Conservation (phyloP, 2,329 filamentous ascomycete genomes). For the Pyrenochaeta sp. region DNA sequence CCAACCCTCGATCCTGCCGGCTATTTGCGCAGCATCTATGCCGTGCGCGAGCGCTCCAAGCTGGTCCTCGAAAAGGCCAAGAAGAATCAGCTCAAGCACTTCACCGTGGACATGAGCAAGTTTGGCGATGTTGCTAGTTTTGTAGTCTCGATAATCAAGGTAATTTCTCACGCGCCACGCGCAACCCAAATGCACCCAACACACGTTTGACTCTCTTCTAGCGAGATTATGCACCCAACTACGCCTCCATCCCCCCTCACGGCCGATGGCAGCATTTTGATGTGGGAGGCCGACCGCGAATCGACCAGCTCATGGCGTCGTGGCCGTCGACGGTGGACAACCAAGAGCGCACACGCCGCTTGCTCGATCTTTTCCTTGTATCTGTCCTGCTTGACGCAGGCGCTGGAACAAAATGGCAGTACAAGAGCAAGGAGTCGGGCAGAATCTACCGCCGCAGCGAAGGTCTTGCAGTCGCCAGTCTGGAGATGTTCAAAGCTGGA, state of each 20-base stretch:
- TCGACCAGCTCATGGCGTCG: slow-evolving; percentile 73
- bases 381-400: slow-evolving; percentile 88
- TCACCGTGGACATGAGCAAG: slow-evolving; percentile 86
- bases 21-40: slow-evolving; percentile 88
- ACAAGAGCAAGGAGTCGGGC: slow-evolving; percentile 89
- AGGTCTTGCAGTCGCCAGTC: slow-evolving; percentile 78
- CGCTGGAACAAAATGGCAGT: slow-evolving; percentile 89
- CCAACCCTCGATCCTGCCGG: slow-evolving; percentile 86
- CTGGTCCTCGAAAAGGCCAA: slow-evolving; percentile 80
- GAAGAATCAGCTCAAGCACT: slow-evolving; percentile 80
- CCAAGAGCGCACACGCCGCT: slow-evolving; percentile 75
- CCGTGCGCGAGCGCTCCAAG: slow-evolving; percentile 81
- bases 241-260: slow-evolving; percentile 81
- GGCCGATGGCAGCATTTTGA: slow-evolving; percentile 79
- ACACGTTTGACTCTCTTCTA: slow-evolving; percentile 41
- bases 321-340: slow-evolving; percentile 75
- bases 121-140: slow-evolving; percentile 85
- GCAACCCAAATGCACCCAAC: not conserved
- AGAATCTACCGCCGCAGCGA: slow-evolving; percentile 85
- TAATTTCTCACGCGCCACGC: slow-evolving; percentile 50
- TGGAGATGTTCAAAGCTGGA: slow-evolving; percentile 95
- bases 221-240: slow-evolving; percentile 76
- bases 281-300: slow-evolving; percentile 77
- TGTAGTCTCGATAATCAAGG: slow-evolving; percentile 94
- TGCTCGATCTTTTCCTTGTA: slow-evolving; percentile 80